Conservation (phyloP, 2,329 filamentous ascomycete species). For the Aspergillus sp. region DNA sequence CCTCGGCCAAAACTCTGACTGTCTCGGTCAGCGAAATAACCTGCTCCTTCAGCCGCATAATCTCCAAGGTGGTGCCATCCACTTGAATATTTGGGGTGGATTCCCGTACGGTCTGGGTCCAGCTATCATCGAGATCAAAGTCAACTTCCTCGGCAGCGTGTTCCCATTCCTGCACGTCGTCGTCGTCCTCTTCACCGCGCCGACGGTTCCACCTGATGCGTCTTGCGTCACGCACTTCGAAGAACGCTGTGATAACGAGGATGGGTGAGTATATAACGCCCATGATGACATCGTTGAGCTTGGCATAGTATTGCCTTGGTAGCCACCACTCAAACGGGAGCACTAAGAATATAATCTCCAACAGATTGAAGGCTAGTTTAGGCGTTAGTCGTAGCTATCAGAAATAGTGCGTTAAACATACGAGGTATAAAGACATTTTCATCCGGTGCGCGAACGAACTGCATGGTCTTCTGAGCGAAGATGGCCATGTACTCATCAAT, state of each 20-base stretch:
- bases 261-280: slow-evolving; percentile 80
- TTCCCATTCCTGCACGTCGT: slow-evolving; percentile 90
- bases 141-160: slow-evolving; percentile 70
- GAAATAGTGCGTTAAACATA: slow-evolving; percentile 28
- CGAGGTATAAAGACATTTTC: slow-evolving; percentile 97
- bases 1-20: slow-evolving; percentile 58
- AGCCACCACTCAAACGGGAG: slow-evolving; percentile 96
- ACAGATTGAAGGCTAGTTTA: slow-evolving; percentile 72
- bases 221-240: slow-evolving; percentile 67
- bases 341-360: slow-evolving; percentile 79
- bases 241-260: slow-evolving; percentile 72
- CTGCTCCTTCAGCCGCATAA: slow-evolving; percentile 46
- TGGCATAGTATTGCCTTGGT: slow-evolving; percentile 69
- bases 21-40: slow-evolving; percentile 66
- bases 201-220: slow-evolving; percentile 72
- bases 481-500: slow-evolving; percentile 94
- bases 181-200: slow-evolving; percentile 85
- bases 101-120: slow-evolving; percentile 76
- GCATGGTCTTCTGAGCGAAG: slow-evolving; percentile 91
- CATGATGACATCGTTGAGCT: slow-evolving; percentile 88
- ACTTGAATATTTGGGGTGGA: slow-evolving; percentile 79
- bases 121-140: slow-evolving; percentile 75
- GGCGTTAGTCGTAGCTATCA: background rate
- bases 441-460: slow-evolving; percentile 93
- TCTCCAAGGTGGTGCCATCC: slow-evolving; percentile 72